phyloP scores from a whole-genome alignment of 192 early-diverging fungal genomes.

The Polychytrium aggregatum region DNA sequence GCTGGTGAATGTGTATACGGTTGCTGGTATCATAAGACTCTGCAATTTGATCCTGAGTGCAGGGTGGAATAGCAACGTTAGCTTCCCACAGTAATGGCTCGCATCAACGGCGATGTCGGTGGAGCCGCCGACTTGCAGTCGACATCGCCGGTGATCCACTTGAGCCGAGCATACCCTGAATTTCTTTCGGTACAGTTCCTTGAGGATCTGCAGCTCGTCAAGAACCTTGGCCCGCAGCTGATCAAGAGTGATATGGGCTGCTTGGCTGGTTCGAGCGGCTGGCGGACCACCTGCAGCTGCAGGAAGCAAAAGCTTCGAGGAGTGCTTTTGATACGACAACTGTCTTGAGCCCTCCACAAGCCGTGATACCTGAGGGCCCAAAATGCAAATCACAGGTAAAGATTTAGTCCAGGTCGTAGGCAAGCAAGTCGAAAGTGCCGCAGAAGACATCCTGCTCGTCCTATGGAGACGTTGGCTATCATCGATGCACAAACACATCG shows the following conservation, averaged over 20 bases:
- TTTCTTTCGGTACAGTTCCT: neutral
- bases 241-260: neutral
- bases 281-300: neutral
- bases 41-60: too few species aligned
- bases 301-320: neutral
- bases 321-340: neutral
- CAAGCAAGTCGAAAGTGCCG: neutral
- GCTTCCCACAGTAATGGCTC: too few species aligned
- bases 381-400: neutral
- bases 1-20: too few species aligned
- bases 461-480: too few species aligned
- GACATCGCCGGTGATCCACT: too few species aligned
- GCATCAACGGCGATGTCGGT: too few species aligned
- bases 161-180: too few species aligned
- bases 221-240: slow-evolving; percentile 2
- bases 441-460: too few species aligned
- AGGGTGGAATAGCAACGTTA: too few species aligned
- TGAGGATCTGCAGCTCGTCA: slow-evolving; percentile 1
- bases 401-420: neutral
- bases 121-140: too few species aligned
- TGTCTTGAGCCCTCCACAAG: too few species aligned
- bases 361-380: neutral
- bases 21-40: too few species aligned
- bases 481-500: neutral
- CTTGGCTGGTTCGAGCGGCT: neutral